Percentiles rank a stretch among this genome's conserved stretches.
These are phyloP conservation scores for Anthoceros angustus DNA, from an alignment of 225 moss, liverwort and hornwort genomes.

Conservation along the genomic window DNA sequence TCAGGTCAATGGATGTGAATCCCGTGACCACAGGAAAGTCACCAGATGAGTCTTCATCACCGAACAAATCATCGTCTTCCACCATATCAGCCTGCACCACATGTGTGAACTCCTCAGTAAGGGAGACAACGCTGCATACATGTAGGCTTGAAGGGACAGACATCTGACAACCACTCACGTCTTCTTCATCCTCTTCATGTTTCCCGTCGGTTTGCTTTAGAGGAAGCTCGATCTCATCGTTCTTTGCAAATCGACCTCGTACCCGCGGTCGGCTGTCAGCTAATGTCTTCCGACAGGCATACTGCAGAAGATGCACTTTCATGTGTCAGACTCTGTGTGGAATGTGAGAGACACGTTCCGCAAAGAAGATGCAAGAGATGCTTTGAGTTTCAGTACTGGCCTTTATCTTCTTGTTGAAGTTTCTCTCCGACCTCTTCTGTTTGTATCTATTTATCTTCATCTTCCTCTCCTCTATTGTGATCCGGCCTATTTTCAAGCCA, in stretches of 20 bases:
- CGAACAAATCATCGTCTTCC: slow-evolving; percentile 51
- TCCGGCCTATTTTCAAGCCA: slow-evolving; percentile 72
- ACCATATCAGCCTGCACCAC: slow-evolving; percentile 43
- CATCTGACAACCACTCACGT: slow-evolving; percentile 41
- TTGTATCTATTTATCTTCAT: slow-evolving; percentile 89
- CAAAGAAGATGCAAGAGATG: neutral
- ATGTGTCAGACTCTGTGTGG: no score
- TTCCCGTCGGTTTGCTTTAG: slow-evolving; percentile 31
- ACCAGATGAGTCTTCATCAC: slow-evolving; percentile 60
- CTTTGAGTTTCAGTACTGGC: slow-evolving; percentile 9
- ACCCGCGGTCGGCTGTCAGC: slow-evolving; percentile 96
- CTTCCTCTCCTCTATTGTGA: slow-evolving; percentile 88
- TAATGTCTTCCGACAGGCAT: slow-evolving; percentile 91
- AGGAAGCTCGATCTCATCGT: slow-evolving; percentile 65
- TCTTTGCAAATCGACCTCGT: slow-evolving; percentile 89
- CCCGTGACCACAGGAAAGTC: slow-evolving; percentile 49
- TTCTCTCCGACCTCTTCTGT: slow-evolving; percentile 86
- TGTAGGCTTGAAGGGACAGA: neutral
- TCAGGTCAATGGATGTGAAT: neutral
- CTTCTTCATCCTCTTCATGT: slow-evolving; percentile 84
- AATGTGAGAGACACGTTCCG: neutral
- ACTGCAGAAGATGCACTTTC: slow-evolving; percentile 22
- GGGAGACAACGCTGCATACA: neutral
- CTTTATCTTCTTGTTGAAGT: slow-evolving; percentile 99
- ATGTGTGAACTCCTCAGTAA: slow-evolving; percentile 6